These are phyloP conservation scores for Oryza brachyantha DNA, from an alignment of 176 grass and related monocot genomes.

Conservation along the genomic window DNA sequence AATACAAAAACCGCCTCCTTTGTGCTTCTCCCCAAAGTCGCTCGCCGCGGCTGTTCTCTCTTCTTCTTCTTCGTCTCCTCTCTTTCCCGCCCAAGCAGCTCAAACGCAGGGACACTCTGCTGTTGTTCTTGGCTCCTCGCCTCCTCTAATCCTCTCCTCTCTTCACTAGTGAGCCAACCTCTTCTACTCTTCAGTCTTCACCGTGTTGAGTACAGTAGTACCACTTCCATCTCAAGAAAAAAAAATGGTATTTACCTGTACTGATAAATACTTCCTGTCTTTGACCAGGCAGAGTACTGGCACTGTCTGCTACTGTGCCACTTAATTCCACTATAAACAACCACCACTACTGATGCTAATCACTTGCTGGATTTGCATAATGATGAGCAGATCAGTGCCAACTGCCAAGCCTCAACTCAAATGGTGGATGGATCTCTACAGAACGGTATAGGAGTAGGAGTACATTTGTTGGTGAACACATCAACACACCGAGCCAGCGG, in stretches of 20 bases:
- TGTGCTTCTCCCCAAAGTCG: neutral
- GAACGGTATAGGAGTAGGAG: neutral
- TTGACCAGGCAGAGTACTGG: conserved; percentile 23
- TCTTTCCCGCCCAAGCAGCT: conserved; percentile 55
- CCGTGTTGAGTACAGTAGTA: neutral
- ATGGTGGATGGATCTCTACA: neutral
- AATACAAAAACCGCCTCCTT: conserved; percentile 17
- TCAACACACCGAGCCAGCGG: too few relatives aligned
- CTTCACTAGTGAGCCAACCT: neutral
- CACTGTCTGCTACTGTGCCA: neutral
- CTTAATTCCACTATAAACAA: too few relatives aligned
- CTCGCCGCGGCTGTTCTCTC: neutral
- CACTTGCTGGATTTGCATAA: neutral
- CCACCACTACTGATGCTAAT: neutral
- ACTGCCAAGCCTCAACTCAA: neutral
- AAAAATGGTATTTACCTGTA: neutral
- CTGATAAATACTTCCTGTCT: conserved; percentile 8
- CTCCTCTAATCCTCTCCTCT: neutral
- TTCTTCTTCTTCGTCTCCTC: too few relatives aligned
- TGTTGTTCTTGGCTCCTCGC: neutral
- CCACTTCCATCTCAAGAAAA: neutral
- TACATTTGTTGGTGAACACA: neutral
- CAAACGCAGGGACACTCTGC: neutral
- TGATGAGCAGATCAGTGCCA: neutral
- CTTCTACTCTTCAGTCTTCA: too few relatives aligned